phyloP scores from a whole-genome alignment of 2,329 filamentous ascomycete genomes.

The Biscogniauxia marginata region DNA sequence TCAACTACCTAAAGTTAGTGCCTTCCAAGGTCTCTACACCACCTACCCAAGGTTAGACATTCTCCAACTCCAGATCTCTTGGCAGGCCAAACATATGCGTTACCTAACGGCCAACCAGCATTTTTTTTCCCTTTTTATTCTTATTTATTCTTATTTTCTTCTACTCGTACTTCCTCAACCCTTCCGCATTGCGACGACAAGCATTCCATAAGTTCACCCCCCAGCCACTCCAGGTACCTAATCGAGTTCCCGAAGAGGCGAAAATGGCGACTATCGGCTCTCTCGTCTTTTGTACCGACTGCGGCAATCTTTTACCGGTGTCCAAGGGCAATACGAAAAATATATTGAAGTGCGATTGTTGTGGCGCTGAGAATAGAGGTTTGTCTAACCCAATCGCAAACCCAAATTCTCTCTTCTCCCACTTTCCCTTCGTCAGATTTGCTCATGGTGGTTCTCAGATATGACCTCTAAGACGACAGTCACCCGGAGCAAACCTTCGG shows the following conservation, averaged over 20 bases:
- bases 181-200: not conserved
- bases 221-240: too few species aligned
- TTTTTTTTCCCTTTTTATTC: not conserved
- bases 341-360: constrained; percentile 79
- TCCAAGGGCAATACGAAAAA: constrained; percentile 75
- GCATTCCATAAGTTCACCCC: too few species aligned
- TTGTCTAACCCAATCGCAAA: constrained; percentile 18
- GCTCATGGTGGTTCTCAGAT: constrained; percentile 47
- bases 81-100: too few species aligned
- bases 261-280: constrained; percentile 87
- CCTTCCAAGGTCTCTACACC: too few species aligned
- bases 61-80: too few species aligned
- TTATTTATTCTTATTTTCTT: not conserved
- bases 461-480: constrained; percentile 72
- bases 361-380: constrained; percentile 84
- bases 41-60: too few species aligned
- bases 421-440: not conserved
- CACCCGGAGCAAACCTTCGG: constrained; percentile 81
- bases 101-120: not conserved
- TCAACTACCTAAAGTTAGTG: too few species aligned
- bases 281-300: constrained; percentile 88
- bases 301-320: constrained; percentile 83
- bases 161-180: too few species aligned
- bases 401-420: not conserved
- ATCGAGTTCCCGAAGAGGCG: not conserved